A percentile compares a stretch with the other conserved stretches of the same genome.
These are phyloP conservation scores for Paraphoma chrysanthemicola DNA, from an alignment of 2,329 filamentous ascomycete species.

Conservation along the genomic window DNA sequence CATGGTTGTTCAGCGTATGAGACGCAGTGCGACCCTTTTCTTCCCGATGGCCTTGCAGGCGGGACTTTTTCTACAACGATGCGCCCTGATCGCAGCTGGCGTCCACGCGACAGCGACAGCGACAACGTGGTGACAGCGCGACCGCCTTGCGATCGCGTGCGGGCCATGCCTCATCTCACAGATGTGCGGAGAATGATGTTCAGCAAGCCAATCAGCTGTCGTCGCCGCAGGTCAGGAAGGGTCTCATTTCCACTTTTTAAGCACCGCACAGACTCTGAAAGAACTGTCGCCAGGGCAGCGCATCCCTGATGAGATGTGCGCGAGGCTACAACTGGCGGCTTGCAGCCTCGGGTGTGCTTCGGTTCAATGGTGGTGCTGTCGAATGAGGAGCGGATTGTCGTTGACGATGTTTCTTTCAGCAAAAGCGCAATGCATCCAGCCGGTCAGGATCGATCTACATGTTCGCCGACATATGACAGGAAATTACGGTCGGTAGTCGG, in stretches of 20 bases:
- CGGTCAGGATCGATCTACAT: not conserved
- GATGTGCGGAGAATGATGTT: constrained; percentile 24
- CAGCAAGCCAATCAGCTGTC: constrained; percentile 32
- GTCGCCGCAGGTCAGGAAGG: constrained; percentile 4
- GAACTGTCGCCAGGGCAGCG: constrained; percentile 19
- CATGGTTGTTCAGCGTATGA: constrained; percentile 1
- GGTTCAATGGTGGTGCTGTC: not conserved
- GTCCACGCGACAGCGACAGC: not conserved
- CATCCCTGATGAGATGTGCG: constrained; percentile 9
- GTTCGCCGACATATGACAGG: constrained; percentile 12
- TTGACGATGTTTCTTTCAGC: not conserved
- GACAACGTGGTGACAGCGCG: not conserved
- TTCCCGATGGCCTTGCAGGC: not conserved
- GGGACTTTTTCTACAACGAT: not conserved
- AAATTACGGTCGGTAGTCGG: constrained; percentile 22
- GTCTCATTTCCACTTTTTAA: constrained; percentile 46
- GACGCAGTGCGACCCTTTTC: not conserved
- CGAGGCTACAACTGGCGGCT: constrained; percentile 13
- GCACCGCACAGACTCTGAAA: constrained; percentile 22
- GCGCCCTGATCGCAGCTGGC: not conserved
- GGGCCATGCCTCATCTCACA: constrained; percentile 29
- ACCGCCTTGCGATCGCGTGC: constrained; percentile 5
- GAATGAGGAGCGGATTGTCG: not conserved
- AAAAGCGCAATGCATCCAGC: not conserved
- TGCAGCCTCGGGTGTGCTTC: constrained; percentile 4